Evolutionary conservation across 2,329 filamentous ascomycete species (phyloP).

Genomic region (Diaporthe sp.): DNA sequence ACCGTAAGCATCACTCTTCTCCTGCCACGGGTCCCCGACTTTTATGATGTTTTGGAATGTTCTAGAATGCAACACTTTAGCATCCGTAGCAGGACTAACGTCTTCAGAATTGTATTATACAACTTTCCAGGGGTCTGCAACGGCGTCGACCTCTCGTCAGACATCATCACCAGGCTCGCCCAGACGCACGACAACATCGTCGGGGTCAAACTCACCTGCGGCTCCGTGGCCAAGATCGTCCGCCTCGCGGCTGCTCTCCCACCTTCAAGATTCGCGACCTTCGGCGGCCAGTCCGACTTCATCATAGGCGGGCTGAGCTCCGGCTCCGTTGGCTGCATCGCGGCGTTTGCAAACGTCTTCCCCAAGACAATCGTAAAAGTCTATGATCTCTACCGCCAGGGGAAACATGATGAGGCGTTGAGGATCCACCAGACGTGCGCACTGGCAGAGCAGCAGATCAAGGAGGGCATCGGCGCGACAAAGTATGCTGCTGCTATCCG

Average conservation of each 20-base stretch:
- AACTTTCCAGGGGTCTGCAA: constrained; percentile 74
- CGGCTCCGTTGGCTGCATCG: constrained; percentile 66
- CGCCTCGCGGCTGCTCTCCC: constrained; percentile 60
- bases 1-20: too few relatives aligned
- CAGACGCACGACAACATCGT: constrained; percentile 62
- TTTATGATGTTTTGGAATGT: too few relatives aligned
- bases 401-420: constrained; percentile 65
- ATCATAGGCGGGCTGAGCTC: constrained; percentile 67
- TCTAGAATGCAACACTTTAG: too few relatives aligned
- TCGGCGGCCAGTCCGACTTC: constrained; percentile 77
- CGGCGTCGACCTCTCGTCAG: constrained; percentile 72
- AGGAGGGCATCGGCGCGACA: constrained; percentile 69
- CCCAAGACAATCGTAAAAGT: constrained; percentile 63
- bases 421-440: constrained; percentile 68
- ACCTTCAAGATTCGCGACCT: constrained; percentile 65
- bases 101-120: constrained; percentile 70
- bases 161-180: constrained; percentile 64
- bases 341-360: constrained; percentile 68
- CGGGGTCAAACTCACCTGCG: constrained; percentile 72
- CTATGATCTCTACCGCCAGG: constrained; percentile 66
- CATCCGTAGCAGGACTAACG: too few relatives aligned
- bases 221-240: constrained; percentile 69
- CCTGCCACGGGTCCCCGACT: too few relatives aligned
- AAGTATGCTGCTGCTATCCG: constrained; percentile 71
- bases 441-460: constrained; percentile 69